Base-by-base conservation (phyloP, 225 moss, liverwort and hornwort species). In the Anthoceros angustus region DNA sequence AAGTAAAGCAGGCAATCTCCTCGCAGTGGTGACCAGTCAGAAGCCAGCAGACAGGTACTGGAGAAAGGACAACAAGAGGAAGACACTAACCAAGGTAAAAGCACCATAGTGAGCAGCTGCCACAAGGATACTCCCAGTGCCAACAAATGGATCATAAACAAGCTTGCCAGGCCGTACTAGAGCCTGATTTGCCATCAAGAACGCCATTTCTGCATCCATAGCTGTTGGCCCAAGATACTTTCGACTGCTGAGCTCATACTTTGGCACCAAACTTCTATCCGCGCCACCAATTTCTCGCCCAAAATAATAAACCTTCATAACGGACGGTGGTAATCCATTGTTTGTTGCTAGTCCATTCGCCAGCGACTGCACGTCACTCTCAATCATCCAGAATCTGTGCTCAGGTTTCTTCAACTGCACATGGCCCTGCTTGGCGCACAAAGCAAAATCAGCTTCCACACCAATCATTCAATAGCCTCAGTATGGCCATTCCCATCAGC, bases 21-120 rank as follows among this genome's bases (percentile, higher is more conserved):
- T 1, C 32, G 32, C 32, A 32, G 32, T 32, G 32, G 32, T 32
- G 40, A 25, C 9, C 2, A 43, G 40, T 0, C 39, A 14, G 18
- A 10, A 14, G 39, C 42, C 0, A 42, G 21, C 12, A 25, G 3
- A 48, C 41, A 14, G 39, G 46, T 63, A 46, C 18, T 23, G 42
- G 42, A 48, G 64, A 63, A 42, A 64, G 61, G 16, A 62, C 39
- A 41, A 41, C n/a, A 18, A 10, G 39, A 11, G 3, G 3, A 63
- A 5, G 38, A 20, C 41, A 78, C 83, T 87, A 74, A 82, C 98
- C 98, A 98, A 84, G 32, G 98, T 98, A 70, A 92, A 73, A 21
- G 92, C 98, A 70, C 98, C 98, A 69, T 78, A 87, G 82, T 98
- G 98, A 39, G 98, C 86, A 75, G 98, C 98, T 70, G 89, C 98